Percentiles rank a stretch among this genome's conserved stretches.
Conservation (phyloP, 495 filamentous ascomycete genomes). For the Aspergillus taichungensis region DNA sequence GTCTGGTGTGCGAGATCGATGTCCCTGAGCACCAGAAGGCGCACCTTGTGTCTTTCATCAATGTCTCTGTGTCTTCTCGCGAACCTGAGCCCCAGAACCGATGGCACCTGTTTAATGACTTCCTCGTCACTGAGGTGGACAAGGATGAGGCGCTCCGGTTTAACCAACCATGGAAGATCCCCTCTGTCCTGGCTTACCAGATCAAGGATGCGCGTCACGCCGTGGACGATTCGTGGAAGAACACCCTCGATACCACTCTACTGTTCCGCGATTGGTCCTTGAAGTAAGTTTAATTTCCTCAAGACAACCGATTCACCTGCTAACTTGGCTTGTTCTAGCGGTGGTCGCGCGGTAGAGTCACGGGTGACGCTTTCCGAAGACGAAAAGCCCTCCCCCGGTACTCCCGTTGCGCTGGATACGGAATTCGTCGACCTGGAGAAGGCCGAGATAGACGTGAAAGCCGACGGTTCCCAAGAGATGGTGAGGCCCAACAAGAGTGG, state of each 20-base stretch:
- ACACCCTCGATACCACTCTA: slow-evolving; percentile 67
- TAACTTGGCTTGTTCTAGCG: slow-evolving; percentile 13
- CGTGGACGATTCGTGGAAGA: slow-evolving; percentile 81
- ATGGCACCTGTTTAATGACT: slow-evolving; percentile 98
- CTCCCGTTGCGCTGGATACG: slow-evolving; percentile 81
- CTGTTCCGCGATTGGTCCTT: slow-evolving; percentile 66
- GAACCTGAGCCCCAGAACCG: slow-evolving; percentile 45
- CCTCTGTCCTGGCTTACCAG: slow-evolving; percentile 80
- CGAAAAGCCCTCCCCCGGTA: slow-evolving; percentile 61
- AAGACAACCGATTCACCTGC: not conserved
- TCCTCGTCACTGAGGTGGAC: slow-evolving; percentile 73
- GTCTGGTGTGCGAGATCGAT: slow-evolving; percentile 80
- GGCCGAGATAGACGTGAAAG: slow-evolving; percentile 87
- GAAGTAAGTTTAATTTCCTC: slow-evolving; percentile 38
- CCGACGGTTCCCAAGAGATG: slow-evolving; percentile 77
- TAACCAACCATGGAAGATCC: slow-evolving; percentile 82
- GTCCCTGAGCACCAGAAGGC: slow-evolving; percentile 73
- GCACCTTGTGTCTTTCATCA: slow-evolving; percentile 84
- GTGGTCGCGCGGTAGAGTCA: slow-evolving; percentile 31
- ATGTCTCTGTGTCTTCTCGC: slow-evolving; percentile 67
- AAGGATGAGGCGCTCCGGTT: slow-evolving; percentile 80
- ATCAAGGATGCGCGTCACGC: slow-evolving; percentile 61
- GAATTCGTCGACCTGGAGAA: slow-evolving; percentile 90
- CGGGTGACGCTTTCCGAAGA: slow-evolving; percentile 50
- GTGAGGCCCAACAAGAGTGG: slow-evolving; percentile 78